These are phyloP conservation scores for Diaporthe sp. DNA, from an alignment of 2,329 filamentous ascomycete species.

Conservation along the genomic window DNA sequence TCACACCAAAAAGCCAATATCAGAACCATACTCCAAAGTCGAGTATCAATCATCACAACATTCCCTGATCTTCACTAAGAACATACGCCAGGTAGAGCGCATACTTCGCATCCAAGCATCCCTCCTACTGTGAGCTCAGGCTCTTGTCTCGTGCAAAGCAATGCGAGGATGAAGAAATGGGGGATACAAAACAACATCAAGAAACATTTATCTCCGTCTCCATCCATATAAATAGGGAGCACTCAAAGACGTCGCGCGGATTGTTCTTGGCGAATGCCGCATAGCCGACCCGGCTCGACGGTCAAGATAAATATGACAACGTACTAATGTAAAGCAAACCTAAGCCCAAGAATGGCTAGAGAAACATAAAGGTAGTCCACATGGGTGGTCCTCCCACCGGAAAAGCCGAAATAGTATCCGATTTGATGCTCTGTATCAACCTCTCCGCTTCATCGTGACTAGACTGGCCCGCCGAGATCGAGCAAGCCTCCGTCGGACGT, in stretches of 20 bases:
- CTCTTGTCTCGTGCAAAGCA: too few relatives aligned
- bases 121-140: too few relatives aligned
- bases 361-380: fast-evolving
- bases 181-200: too few relatives aligned
- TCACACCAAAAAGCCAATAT: background rate
- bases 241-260: too few relatives aligned
- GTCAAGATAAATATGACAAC: too few relatives aligned
- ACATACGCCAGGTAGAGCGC: background rate
- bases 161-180: too few relatives aligned
- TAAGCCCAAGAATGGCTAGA: background rate
- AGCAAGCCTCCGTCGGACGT: constrained; percentile 4
- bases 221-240: too few relatives aligned
- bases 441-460: background rate
- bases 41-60: background rate
- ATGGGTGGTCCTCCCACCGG: fast-evolving
- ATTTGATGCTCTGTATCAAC: too few relatives aligned
- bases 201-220: too few relatives aligned
- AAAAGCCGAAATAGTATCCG: background rate
- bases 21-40: background rate
- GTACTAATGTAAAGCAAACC: background rate
- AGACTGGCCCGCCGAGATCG: background rate
- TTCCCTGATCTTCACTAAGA: background rate
- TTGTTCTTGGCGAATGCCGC: too few relatives aligned
- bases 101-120: too few relatives aligned
- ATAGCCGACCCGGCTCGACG: too few relatives aligned